Conservation (phyloP, 768 basidiomycete genomes). For the Phlegmacium glaucopus region DNA sequence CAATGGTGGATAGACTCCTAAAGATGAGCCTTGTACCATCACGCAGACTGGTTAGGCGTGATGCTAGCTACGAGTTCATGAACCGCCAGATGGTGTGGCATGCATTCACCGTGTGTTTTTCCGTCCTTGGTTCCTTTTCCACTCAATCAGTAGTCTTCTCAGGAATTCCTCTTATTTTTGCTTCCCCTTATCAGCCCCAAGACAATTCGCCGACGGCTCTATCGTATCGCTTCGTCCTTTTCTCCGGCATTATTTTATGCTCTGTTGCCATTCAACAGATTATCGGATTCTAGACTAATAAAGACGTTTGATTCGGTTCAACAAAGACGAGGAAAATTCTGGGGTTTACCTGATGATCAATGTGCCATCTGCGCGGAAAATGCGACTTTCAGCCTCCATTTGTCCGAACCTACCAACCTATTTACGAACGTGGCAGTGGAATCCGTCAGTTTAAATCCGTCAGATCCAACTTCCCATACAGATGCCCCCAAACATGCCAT, state of each 20-base stretch:
- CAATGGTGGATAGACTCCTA: conserved; percentile 76
- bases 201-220: conserved; percentile 55
- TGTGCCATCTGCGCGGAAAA: conserved; percentile 92
- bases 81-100: conserved; percentile 99
- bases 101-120: conserved; percentile 80
- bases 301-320: conserved; percentile 2
- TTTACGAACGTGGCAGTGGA: conserved; percentile 35
- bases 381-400: conserved; percentile 56
- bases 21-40: conserved; percentile 72
- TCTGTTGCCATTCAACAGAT: conserved; percentile 23
- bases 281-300: conserved; percentile 3
- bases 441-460: conserved; percentile 10
- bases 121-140: not conserved
- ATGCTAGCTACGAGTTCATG: conserved; percentile 98
- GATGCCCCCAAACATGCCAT: conserved; percentile 62
- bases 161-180: conserved; percentile 96
- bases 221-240: conserved; percentile 31
- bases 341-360: conserved; percentile 64
- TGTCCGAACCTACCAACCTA: conserved; percentile 49
- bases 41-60: conserved; percentile 62
- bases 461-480: conserved; percentile 19
- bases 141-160: conserved; percentile 4
- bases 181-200: conserved; percentile 80
- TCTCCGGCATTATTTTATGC: conserved; percentile 26
- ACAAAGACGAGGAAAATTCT: conserved; percentile 57